Conservation (phyloP, 495 filamentous ascomycete genomes). For the Penicillium manginii region DNA sequence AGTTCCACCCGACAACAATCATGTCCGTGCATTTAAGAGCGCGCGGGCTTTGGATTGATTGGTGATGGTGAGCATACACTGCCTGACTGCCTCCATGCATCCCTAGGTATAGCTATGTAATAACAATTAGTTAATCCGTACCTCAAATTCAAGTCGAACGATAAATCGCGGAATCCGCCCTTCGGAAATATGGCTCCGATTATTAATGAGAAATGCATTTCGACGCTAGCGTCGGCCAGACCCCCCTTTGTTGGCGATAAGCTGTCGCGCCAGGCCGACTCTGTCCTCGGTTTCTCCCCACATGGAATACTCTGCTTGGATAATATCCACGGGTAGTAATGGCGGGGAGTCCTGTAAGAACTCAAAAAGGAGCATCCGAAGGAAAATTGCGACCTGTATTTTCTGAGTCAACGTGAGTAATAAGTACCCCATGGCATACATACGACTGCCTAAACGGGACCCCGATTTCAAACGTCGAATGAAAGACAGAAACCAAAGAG, state of each 20-base stretch:
- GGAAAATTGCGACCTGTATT: neutral
- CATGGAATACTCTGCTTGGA: neutral
- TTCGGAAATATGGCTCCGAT: neutral
- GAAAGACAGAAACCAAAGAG: neutral
- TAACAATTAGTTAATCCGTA: neutral
- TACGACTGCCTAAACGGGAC: neutral
- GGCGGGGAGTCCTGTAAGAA: too few species aligned
- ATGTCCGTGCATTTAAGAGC: neutral
- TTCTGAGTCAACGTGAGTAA: conserved; percentile 1
- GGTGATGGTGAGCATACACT: too few species aligned
- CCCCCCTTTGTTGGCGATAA: neutral
- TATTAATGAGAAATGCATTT: neutral
- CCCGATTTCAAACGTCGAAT: neutral
- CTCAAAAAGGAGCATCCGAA: neutral
- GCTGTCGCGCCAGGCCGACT: conserved; percentile 3
- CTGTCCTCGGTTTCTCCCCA: neutral
- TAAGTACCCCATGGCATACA: too few species aligned
- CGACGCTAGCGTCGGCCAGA: neutral
- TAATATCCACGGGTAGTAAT: too few species aligned
- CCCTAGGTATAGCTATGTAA: too few species aligned
- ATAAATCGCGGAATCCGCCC: neutral
- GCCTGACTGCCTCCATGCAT: too few species aligned
- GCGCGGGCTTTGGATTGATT: too few species aligned
- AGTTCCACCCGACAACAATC: neutral
- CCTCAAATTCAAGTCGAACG: neutral